phyloP scores from a whole-genome alignment of 2,329 filamentous ascomycete species.

The Rhytidhysteron rufulum region DNA sequence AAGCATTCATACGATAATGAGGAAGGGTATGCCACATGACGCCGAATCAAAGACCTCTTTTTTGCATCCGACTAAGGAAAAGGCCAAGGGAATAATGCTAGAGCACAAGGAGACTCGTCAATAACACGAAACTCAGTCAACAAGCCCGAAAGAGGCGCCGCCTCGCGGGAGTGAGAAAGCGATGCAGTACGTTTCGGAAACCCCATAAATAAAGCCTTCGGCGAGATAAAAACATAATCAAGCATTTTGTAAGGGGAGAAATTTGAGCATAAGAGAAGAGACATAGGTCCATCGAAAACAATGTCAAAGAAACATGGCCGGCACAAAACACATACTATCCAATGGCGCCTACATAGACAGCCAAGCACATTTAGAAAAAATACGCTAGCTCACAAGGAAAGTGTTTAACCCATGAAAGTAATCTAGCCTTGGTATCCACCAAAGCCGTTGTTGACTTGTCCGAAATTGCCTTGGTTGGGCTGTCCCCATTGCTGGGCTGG shows the following conservation, averaged over 20 bases:
- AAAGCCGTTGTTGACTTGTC: conserved; percentile 51
- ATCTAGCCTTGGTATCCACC: conserved; percentile 57
- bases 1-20: neutral
- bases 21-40: conserved; percentile 4
- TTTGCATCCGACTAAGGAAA: conserved; percentile 1
- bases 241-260: conserved; percentile 1
- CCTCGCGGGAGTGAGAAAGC: neutral
- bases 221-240: neutral
- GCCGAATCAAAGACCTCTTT: neutral
- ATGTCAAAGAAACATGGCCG: conserved; percentile 1
- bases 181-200: neutral
- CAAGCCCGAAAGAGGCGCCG: neutral
- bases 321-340: conserved; percentile 23
- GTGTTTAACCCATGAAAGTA: conserved; percentile 11
- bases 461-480: conserved; percentile 44
- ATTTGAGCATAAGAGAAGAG: conserved; percentile 1
- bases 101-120: conserved; percentile 4
- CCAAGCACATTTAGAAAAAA: conserved; percentile 30
- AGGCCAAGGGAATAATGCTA: neutral
- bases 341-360: conserved; percentile 32
- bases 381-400: conserved; percentile 26
- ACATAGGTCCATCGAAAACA: neutral
- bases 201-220: neutral
- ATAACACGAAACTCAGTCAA: neutral
- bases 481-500: conserved; percentile 50